These are phyloP conservation scores for Diplocarpon mali DNA, from an alignment of 2,329 filamentous ascomycete genomes.

Conservation along the genomic window DNA sequence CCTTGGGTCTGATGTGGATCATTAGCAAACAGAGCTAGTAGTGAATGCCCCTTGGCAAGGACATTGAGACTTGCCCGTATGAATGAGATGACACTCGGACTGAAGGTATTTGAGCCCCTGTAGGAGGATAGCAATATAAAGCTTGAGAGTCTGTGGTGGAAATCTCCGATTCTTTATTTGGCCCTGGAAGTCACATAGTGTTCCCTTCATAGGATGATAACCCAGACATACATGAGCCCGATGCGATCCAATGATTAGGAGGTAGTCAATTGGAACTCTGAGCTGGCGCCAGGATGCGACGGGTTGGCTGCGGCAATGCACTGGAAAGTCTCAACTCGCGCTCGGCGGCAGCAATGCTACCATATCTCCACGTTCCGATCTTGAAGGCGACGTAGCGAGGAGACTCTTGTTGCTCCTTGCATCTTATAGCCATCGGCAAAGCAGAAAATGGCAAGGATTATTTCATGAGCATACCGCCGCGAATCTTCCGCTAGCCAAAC, in stretches of 20 bases:
- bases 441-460: neutral
- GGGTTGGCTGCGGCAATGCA: conserved; percentile 1
- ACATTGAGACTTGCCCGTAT: neutral
- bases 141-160: conserved; percentile 3
- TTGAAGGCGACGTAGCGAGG: neutral
- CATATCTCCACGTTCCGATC: neutral
- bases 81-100: neutral
- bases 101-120: neutral
- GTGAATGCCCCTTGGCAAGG: too few relatives aligned
- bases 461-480: neutral
- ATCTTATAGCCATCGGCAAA: neutral
- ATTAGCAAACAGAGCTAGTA: too few relatives aligned
- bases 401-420: neutral
- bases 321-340: neutral
- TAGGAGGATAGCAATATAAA: conserved; percentile 1
- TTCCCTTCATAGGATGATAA: conserved; percentile 6
- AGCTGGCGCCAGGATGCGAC: neutral
- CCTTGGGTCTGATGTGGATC: too few relatives aligned
- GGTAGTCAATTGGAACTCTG: neutral
- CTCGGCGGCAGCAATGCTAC: neutral
- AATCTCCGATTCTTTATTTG: conserved; percentile 2
- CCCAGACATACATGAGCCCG: neutral
- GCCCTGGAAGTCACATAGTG: conserved; percentile 6
- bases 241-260: too few relatives aligned
- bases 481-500: conserved; percentile 1